Percentiles rank a stretch among this genome's conserved stretches.
Conservation (phyloP, 2,329 filamentous ascomycete species). For the Colletotrichum simmondsii region DNA sequence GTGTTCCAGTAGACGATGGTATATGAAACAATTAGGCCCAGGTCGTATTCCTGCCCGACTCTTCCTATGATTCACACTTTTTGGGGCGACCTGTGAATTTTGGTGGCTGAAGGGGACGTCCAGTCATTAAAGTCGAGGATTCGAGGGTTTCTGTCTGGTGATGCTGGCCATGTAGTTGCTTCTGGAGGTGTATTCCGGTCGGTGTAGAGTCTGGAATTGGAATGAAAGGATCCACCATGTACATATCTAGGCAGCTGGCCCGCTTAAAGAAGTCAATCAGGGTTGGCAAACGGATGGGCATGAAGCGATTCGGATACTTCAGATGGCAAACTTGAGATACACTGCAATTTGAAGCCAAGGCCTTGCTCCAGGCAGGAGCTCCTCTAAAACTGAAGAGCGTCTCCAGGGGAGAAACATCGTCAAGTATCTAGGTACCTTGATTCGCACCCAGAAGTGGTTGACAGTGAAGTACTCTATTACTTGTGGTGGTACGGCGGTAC, state of each 20-base stretch:
- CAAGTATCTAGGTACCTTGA: neutral
- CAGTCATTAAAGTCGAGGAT: neutral
- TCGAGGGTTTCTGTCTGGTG: neutral
- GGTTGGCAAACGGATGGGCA: neutral
- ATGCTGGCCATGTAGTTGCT: neutral
- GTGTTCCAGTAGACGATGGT: neutral
- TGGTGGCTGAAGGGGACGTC: neutral
- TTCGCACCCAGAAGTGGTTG: too few species aligned
- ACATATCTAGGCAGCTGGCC: neutral
- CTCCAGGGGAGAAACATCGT: neutral
- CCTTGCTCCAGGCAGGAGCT: neutral
- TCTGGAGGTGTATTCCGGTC: neutral
- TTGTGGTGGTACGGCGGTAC: neutral
- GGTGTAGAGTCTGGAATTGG: neutral
- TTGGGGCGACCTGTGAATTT: neutral
- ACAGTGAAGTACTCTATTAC: neutral
- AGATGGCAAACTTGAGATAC: neutral
- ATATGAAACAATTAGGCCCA: neutral
- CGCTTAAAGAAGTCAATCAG: neutral
- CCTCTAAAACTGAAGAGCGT: neutral
- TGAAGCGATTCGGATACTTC: neutral
- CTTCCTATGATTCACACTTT: neutral
- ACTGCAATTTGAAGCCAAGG: neutral
- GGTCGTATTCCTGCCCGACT: neutral
- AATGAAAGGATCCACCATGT: neutral